These are phyloP conservation scores for Lithospermum erythrorhizon DNA, from an alignment of 257 asterid species.

Conservation along the genomic window DNA sequence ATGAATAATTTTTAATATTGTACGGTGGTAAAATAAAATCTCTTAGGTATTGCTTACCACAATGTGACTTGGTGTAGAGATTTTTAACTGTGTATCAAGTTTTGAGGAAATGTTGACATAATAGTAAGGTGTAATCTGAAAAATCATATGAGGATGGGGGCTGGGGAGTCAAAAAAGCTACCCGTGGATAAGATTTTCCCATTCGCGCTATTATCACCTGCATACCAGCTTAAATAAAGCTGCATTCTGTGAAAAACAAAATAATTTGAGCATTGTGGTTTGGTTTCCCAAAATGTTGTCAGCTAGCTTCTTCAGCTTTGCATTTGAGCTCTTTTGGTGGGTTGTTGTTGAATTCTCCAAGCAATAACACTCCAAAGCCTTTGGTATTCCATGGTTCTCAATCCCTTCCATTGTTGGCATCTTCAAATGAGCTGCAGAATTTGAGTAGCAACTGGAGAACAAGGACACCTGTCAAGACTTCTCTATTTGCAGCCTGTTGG, in stretches of 20 bases:
- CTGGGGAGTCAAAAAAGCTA: conserved; percentile 9
- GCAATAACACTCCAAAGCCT: conserved; percentile 33
- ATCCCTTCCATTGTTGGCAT: conserved; percentile 20
- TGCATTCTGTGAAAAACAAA: conserved; percentile 3
- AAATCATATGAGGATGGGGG: conserved; percentile 30
- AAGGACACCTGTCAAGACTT: conserved; percentile 28
- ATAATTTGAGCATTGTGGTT: background rate
- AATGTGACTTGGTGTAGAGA: no score
- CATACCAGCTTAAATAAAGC: conserved; percentile 4
- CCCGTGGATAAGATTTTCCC: conserved; percentile 42
- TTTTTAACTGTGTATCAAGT: no score
- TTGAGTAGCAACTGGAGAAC: conserved; percentile 23
- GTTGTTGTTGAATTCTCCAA: conserved; percentile 19
- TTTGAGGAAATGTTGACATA: no score
- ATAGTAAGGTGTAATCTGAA: no score
- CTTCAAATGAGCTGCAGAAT: conserved; percentile 22
- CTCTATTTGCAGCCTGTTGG: conserved; percentile 77
- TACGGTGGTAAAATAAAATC: no score
- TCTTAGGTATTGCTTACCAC: no score
- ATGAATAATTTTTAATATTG: no score
- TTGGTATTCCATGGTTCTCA: conserved; percentile 26
- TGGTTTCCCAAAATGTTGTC: conserved; percentile 26
- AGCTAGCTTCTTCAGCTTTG: conserved; percentile 51
- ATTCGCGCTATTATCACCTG: conserved; percentile 6
- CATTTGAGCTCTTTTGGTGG: conserved; percentile 49